Evolutionary conservation across 352 stramenopile genomes (phyloP).

Genomic region (Pythium brachiatum): DNA sequence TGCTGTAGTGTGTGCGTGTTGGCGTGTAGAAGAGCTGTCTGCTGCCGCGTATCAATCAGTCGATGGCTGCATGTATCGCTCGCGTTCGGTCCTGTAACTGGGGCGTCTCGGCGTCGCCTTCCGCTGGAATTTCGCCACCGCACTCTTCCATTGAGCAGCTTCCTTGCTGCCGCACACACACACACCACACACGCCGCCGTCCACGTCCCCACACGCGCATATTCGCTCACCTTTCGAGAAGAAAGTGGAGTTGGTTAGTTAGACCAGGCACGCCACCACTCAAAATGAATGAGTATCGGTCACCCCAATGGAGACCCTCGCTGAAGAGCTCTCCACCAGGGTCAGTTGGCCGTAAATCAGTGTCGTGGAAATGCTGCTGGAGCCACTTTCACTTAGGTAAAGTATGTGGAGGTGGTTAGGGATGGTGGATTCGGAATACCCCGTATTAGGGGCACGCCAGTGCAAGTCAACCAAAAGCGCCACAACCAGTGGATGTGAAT

Average conservation of each 20-base stretch:
- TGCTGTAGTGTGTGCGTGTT: not conserved
- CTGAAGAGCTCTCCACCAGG: slow-evolving; percentile 11
- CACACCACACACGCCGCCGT: not conserved
- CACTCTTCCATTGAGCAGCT: not conserved
- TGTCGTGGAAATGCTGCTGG: not conserved
- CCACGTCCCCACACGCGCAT: slow-evolving; percentile 1
- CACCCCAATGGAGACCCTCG: slow-evolving; percentile 6
- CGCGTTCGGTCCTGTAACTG: not conserved
- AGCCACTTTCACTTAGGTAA: not conserved
- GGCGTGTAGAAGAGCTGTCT: not conserved
- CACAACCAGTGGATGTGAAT: slow-evolving; percentile 30
- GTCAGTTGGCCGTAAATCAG: slow-evolving; percentile 18
- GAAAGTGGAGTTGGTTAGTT: slow-evolving; percentile 54
- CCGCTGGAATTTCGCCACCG: not conserved
- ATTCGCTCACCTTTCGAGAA: slow-evolving; percentile 34
- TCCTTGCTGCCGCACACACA: not conserved
- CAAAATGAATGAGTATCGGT: slow-evolving; percentile 43
- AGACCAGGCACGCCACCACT: slow-evolving; percentile 67
- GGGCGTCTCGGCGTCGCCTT: not conserved
- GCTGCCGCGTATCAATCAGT: not conserved
- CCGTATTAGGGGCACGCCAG: slow-evolving; percentile 6
- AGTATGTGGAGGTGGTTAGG: slow-evolving; percentile 21
- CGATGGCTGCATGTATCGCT: not conserved
- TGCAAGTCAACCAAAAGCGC: slow-evolving; percentile 20
- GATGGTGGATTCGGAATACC: not conserved